Conservation (phyloP, 176 grass and related monocot species). For the Oryza meyeriana region DNA sequence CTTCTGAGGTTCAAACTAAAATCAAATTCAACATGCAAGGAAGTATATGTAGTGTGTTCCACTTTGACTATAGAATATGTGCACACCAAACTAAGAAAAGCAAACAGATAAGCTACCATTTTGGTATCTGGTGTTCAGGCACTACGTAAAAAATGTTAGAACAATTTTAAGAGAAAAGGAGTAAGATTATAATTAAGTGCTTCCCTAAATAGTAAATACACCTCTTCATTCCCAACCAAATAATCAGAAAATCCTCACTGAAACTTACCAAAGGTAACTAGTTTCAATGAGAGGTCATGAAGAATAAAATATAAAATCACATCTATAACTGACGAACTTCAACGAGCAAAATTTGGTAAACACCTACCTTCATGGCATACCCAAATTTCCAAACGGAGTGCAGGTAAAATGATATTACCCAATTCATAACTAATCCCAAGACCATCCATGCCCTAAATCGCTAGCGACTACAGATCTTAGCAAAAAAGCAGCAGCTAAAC, state of each 20-base stretch:
- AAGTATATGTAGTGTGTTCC: neutral
- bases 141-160: neutral
- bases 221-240: neutral
- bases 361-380: neutral
- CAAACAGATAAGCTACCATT: neutral
- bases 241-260: constrained; percentile 1
- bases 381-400: neutral
- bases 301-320: neutral
- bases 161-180: neutral
- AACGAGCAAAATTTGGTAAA: neutral
- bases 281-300: neutral
- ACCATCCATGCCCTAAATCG: neutral
- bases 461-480: neutral
- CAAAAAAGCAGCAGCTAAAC: constrained; percentile 3
- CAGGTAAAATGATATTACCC: neutral
- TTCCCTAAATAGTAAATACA: neutral
- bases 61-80: neutral
- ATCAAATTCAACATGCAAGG: neutral
- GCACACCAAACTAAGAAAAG: neutral
- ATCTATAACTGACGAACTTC: neutral
- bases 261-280: constrained; percentile 4
- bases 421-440: neutral
- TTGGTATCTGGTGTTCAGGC: neutral
- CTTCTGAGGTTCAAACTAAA: neutral
- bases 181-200: neutral